Evolutionary conservation across 148 eudicot genomes (phyloP).

Genomic region (Fagopyrum esculentum): DNA sequence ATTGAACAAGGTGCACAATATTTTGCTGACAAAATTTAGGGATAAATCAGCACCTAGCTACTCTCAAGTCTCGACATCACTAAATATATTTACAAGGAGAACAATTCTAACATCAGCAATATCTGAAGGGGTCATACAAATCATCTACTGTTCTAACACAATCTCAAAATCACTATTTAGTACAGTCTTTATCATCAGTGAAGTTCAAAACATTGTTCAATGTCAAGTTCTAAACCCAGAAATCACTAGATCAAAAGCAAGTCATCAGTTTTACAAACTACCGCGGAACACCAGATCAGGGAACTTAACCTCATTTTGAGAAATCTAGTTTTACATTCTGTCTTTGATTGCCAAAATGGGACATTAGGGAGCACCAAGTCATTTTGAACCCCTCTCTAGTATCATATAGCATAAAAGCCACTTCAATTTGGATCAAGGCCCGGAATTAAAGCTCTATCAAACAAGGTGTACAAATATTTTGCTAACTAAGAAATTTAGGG

Average conservation of each 20-base stretch:
- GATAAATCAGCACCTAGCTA: not conserved
- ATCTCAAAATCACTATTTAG: too few relatives aligned
- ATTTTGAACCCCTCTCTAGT: not conserved
- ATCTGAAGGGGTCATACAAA: too few relatives aligned
- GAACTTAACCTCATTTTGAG: too few relatives aligned
- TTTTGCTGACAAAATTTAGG: not conserved
- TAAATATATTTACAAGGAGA: not conserved
- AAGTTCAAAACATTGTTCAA: too few relatives aligned
- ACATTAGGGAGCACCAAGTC: too few relatives aligned
- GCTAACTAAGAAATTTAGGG: not conserved
- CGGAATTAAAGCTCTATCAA: not conserved
- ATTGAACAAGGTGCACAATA: not conserved
- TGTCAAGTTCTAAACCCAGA: too few relatives aligned
- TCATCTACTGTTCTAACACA: too few relatives aligned
- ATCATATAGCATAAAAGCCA: not conserved
- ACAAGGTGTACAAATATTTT: not conserved
- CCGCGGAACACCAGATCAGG: too few relatives aligned
- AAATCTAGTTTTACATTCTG: not conserved
- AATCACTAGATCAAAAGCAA: too few relatives aligned
- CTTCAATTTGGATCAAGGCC: not conserved
- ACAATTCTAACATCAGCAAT: not conserved
- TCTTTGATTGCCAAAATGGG: not conserved
- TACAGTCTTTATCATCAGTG: too few relatives aligned
- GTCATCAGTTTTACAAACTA: too few relatives aligned
- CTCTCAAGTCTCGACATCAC: not conserved